A percentile compares a stretch with the other conserved stretches of the same genome.
Conservation (phyloP, 805 yeast genomes). For the Kuraishia piskuri region DNA sequence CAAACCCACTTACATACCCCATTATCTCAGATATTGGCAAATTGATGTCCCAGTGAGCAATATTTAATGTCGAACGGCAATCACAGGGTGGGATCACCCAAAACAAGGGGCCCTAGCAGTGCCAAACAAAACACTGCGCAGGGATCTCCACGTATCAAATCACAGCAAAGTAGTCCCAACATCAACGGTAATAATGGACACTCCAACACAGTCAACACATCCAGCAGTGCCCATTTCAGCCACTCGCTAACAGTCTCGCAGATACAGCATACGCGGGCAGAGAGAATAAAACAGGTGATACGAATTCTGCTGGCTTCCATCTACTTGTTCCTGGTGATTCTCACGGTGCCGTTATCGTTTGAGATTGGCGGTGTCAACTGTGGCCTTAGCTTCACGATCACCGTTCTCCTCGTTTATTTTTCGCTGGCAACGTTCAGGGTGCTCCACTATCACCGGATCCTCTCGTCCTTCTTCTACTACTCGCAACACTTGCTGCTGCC, state of each 20-base stretch:
- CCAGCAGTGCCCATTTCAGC: not conserved
- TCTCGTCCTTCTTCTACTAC: slow-evolving; percentile 51
- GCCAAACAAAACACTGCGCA: not conserved
- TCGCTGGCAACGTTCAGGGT: slow-evolving; percentile 66
- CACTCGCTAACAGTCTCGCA: too few species aligned
- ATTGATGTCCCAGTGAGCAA: too few species aligned
- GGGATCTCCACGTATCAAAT: not conserved
- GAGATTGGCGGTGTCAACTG: slow-evolving; percentile 89
- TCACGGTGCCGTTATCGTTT: slow-evolving; percentile 87
- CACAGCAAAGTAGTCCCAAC: not conserved
- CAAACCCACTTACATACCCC: too few species aligned
- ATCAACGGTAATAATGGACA: too few species aligned
- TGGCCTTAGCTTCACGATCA: slow-evolving; percentile 76
- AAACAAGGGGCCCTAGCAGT: not conserved
- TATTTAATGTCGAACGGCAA: not conserved
- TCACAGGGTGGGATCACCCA: not conserved
- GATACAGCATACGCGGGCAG: not conserved
- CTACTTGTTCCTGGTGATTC: slow-evolving; percentile 59
- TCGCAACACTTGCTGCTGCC: slow-evolving; percentile 81
- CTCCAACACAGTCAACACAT: not conserved
- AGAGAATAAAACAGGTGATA: not conserved
- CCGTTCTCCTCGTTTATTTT: slow-evolving; percentile 65
- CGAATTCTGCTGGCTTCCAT: slow-evolving; percentile 38
- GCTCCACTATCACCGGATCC: slow-evolving; percentile 34
- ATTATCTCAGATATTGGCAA: too few species aligned